Evolutionary conservation across 2,329 filamentous ascomycete genomes (phyloP), one percentile per base, ranked within the genome.

Genomic region (Cordyceps tenuipes): DNA sequence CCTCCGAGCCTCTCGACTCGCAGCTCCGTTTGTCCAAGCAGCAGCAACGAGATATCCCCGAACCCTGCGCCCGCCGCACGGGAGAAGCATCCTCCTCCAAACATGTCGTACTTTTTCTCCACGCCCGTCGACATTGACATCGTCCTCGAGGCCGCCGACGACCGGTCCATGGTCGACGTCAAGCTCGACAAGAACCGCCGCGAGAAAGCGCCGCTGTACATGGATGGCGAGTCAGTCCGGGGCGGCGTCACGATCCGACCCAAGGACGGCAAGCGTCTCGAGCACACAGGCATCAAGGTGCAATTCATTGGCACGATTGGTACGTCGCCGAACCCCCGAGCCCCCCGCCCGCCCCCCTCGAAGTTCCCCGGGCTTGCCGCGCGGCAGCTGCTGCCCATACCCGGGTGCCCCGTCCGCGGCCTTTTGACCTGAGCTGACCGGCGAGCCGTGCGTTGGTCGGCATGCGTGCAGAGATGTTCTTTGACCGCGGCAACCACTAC

Each of bases 231-330:
- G 79, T 97, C 92, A 47, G 93, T 99, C 71, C 97, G 96, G 80
- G 94, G 93, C 69, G 89, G 89, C 56, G 92, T 99, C 63, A 99
- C 94, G 8, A 87, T 99, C 66, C 82, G 94, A 66, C 94, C 94
- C 54, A 99, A 99, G 77, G 94, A 99, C 81, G 94, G 94, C 71
- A 97, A 97, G 81, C 85, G 94, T 63, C 81, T 99, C 70, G 94
- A 99, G 76, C 94, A 99, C 75, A 97, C 92, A 12, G 94, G 94
- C 68, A 97, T 99, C 82, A 99, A 99, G 78, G 93, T 99, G 69
- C 94, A 99, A 74, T 99, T 99, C 79, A 97, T 99, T 69, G 94
- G 94, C 72, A 95, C 92, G 64, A 99, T 99, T 80, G 91, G 91
- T 94, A 78, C 64, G 77, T 72, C 29, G 29, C 29, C 29, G 7